These are phyloP conservation scores for Phallus indusiatus DNA, from an alignment of 768 basidiomycete genomes.

Conservation along the genomic window DNA sequence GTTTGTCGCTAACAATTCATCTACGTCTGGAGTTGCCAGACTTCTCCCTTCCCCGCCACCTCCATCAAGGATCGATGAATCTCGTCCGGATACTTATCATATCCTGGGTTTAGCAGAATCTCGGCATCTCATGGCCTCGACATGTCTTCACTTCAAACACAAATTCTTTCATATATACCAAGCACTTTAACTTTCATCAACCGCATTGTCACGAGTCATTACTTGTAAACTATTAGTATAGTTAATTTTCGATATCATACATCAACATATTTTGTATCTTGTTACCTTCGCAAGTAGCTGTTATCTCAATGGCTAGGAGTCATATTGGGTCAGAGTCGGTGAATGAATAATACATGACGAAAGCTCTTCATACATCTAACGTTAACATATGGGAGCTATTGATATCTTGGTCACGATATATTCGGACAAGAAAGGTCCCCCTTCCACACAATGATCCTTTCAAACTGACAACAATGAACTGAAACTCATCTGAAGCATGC, in stretches of 20 bases:
- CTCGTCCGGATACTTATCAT: background rate
- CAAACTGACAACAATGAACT: slow-evolving; percentile 95
- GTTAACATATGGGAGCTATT: too few relatives aligned
- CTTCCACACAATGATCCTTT: slow-evolving; percentile 90
- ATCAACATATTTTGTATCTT: too few relatives aligned
- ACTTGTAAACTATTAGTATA: too few relatives aligned
- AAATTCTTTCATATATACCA: background rate
- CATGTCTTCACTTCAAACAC: background rate
- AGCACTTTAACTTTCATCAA: background rate
- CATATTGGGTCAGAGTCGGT: too few relatives aligned
- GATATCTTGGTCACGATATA: slow-evolving; percentile 94
- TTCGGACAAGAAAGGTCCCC: slow-evolving; percentile 87
- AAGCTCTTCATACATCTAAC: slow-evolving; percentile 63
- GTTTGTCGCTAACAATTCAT: background rate
- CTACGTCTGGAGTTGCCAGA: background rate
- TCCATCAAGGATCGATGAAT: background rate
- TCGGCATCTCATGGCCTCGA: background rate
- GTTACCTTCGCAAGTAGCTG: too few relatives aligned
- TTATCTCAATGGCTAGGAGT: too few relatives aligned
- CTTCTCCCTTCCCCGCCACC: slow-evolving; percentile 1
- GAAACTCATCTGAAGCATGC: slow-evolving; percentile 79
- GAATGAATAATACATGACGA: too few relatives aligned
- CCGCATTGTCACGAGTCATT: too few relatives aligned
- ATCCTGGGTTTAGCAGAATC: background rate
- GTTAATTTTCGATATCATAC: too few relatives aligned